Conservation (phyloP, 1,284 basidiomycete species). For the Leccinum insolens region DNA sequence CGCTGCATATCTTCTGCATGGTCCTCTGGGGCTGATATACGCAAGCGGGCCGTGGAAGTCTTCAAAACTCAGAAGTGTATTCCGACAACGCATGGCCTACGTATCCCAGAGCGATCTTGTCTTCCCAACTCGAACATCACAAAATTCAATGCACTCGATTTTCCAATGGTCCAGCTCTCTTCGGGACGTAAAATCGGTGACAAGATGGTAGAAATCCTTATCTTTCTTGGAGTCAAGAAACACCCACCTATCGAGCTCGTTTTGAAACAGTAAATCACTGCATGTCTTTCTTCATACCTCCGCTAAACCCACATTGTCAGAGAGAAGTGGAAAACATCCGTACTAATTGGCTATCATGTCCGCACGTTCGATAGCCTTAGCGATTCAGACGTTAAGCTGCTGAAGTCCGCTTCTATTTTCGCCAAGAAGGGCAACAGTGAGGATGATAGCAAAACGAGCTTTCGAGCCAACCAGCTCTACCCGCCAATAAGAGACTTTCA, state of each 20-base stretch:
- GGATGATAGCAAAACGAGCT: constrained; percentile 31
- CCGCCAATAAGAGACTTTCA: constrained; percentile 79
- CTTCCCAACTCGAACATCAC: constrained; percentile 49
- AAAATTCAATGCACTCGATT: constrained; percentile 8
- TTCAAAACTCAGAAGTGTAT: constrained; percentile 51
- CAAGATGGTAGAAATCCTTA: constrained; percentile 68
- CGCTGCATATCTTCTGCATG: constrained; percentile 70
- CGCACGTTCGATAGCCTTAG: constrained; percentile 53
- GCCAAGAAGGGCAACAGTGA: constrained; percentile 21
- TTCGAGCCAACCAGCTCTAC: constrained; percentile 73
- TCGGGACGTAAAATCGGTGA: constrained; percentile 40
- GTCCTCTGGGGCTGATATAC: constrained; percentile 38
- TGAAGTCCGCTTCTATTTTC: constrained; percentile 80
- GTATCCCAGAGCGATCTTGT: constrained; percentile 75
- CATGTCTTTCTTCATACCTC: background rate
- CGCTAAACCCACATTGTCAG: constrained; percentile 38
- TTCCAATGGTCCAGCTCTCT: constrained; percentile 77
- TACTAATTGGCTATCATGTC: constrained; percentile 82
- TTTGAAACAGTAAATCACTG: too few relatives aligned
- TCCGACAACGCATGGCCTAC: constrained; percentile 80
- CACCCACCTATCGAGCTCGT: constrained; percentile 45
- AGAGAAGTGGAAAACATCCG: constrained; percentile 73
- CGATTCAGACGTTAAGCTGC: background rate
- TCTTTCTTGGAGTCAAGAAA: constrained; percentile 77
- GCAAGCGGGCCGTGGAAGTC: constrained; percentile 46